A percentile compares a stretch with the other conserved stretches of the same genome.
These are phyloP conservation scores for Leccinum variicolor DNA, from an alignment of 768 basidiomycete genomes.

Conservation along the genomic window DNA sequence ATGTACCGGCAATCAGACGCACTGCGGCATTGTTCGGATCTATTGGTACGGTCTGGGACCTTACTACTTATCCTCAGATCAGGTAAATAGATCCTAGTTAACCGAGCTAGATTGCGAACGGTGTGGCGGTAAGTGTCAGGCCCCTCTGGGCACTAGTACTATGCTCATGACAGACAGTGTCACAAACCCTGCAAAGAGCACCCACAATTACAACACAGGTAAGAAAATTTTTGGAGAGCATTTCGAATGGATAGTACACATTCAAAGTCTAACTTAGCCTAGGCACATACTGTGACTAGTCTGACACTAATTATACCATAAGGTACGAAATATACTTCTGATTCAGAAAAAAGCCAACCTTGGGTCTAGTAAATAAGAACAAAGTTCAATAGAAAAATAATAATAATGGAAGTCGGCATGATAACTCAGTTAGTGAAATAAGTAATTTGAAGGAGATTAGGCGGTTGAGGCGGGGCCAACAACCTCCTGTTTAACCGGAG, in stretches of 20 bases:
- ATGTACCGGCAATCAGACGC: too few relatives aligned
- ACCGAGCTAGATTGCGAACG: too few relatives aligned
- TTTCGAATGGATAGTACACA: not conserved
- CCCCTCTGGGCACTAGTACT: too few relatives aligned
- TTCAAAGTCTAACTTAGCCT: not conserved
- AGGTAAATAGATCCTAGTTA: too few relatives aligned
- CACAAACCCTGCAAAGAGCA: too few relatives aligned
- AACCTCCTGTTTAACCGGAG: constrained; percentile 48
- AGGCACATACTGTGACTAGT: not conserved
- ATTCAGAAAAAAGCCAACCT: not conserved
- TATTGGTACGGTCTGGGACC: too few relatives aligned
- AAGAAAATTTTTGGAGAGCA: not conserved
- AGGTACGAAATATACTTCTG: not conserved
- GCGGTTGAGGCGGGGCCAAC: constrained; percentile 30
- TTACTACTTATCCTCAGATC: too few relatives aligned
- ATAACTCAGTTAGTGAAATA: not conserved
- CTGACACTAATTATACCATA: not conserved
- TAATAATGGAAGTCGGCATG: constrained; percentile 10
- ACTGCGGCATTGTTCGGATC: too few relatives aligned
- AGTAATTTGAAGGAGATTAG: not conserved
- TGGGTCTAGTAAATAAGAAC: not conserved
- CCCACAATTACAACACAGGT: too few relatives aligned
- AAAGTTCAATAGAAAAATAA: not conserved
- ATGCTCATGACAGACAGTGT: too few relatives aligned
- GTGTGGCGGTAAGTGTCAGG: too few relatives aligned